phyloP scores from a whole-genome alignment of 345 rosid species.

The Melaleuca alternifolia region DNA sequence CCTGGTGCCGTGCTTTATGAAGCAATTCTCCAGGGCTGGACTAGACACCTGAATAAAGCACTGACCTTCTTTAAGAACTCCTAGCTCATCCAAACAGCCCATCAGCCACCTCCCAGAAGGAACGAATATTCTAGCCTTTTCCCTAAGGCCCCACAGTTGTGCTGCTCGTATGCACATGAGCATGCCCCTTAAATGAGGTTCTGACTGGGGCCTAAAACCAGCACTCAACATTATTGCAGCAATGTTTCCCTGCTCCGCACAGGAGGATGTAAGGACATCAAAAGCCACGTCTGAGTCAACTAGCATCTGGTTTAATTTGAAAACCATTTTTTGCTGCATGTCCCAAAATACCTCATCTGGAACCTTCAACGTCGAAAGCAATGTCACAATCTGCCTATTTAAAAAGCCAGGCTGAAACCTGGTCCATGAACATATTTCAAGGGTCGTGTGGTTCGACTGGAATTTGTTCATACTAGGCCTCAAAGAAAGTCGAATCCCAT shows the following conservation, averaged over 20 bases:
- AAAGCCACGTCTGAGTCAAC: conserved; percentile 67
- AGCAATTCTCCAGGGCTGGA: conserved; percentile 64
- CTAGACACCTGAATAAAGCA: conserved; percentile 87
- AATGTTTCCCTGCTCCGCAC: conserved; percentile 67
- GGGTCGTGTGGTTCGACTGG: conserved; percentile 43
- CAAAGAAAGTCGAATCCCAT: conserved; percentile 52
- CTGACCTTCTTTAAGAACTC: conserved; percentile 73
- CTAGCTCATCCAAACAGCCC: conserved; percentile 87
- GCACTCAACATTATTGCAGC: conserved; percentile 95
- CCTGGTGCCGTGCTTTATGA: conserved; percentile 65
- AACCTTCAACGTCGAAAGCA: conserved; percentile 57
- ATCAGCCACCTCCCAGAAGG: conserved; percentile 83
- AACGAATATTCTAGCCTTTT: conserved; percentile 86
- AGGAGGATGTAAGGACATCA: conserved; percentile 75
- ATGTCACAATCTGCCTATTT: conserved; percentile 77
- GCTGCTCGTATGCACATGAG: conserved; percentile 79
- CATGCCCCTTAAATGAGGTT: conserved; percentile 89
- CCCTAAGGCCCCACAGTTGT: conserved; percentile 87
- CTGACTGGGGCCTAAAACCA: conserved; percentile 67
- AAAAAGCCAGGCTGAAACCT: conserved; percentile 93
- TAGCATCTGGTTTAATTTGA: conserved; percentile 53
- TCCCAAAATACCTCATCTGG: conserved; percentile 64
- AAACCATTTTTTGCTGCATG: conserved; percentile 68
- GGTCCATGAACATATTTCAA: conserved; percentile 94
- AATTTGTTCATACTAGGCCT: conserved; percentile 82